phyloP scores from a whole-genome alignment of 768 basidiomycete genomes.

The Russula foetens region DNA sequence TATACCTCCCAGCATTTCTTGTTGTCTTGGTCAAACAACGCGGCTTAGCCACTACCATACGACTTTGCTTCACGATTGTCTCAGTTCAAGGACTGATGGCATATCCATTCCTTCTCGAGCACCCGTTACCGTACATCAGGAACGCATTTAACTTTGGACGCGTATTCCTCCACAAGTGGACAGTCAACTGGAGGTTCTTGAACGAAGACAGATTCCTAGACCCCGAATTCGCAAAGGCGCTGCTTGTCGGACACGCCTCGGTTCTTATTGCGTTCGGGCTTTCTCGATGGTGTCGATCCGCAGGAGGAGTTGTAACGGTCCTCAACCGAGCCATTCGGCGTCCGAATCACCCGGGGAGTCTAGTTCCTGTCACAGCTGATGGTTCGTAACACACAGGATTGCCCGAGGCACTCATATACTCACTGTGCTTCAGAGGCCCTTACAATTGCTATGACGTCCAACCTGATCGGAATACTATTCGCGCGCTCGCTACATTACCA shows the following conservation, averaged over 20 bases:
- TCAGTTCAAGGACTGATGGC: constrained; percentile 56
- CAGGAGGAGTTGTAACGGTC: constrained; percentile 58
- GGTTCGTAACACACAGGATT: constrained; percentile 38
- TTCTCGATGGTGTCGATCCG: constrained; percentile 64
- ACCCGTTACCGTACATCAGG: constrained; percentile 56
- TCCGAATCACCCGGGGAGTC: constrained; percentile 43
- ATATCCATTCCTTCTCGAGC: constrained; percentile 55
- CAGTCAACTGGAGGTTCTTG: constrained; percentile 94
- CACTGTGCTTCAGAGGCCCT: constrained; percentile 48
- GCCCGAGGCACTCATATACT: constrained; percentile 15
- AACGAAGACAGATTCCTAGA: constrained; percentile 70
- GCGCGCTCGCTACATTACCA: constrained; percentile 96
- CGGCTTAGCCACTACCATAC: constrained; percentile 46
- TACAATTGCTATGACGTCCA: constrained; percentile 82
- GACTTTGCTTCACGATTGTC: constrained; percentile 39
- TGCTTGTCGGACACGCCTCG: constrained; percentile 60
- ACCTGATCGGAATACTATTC: constrained; percentile 85
- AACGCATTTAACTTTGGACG: constrained; percentile 84
- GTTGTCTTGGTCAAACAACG: constrained; percentile 71
- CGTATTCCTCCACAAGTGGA: constrained; percentile 92
- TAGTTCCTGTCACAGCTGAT: constrained; percentile 44
- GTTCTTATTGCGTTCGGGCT: constrained; percentile 58
- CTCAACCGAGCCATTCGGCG: constrained; percentile 44
- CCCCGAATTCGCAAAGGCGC: constrained; percentile 44
- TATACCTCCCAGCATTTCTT: constrained; percentile 85